Base-by-base conservation (phyloP, 1,139 yeast genomes). In the Diutina sp. region DNA sequence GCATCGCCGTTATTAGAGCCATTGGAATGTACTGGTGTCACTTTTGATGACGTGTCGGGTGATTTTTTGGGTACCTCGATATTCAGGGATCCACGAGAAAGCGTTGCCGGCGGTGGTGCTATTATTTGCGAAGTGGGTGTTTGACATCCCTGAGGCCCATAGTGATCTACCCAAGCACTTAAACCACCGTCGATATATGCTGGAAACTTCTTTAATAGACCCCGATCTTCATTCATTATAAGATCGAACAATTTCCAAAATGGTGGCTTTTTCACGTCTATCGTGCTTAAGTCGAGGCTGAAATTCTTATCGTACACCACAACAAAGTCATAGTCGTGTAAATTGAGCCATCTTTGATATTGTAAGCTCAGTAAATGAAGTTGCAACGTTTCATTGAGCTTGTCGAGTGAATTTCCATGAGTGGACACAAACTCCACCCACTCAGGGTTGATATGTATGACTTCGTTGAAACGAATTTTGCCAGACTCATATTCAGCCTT, bases 391-490 rank as follows among this genome's bases (percentile, higher is more conserved):
- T 76, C 79, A 62, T 85, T 87, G 35, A 90, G 67, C 57, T 84
- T 89, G 56, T 69, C 72, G 62, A 85, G 91, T 1, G 78, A 74
- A 60, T 78, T 56, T 5, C 35, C 51, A 11, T 11, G 38, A 4
- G 11, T 30, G 4, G n/a, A 28, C 21, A 47, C 51, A 29, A 47
- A 47, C 6, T 54, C 48, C 3, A 72, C 63, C 6, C 82, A 73
- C 4, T 80, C 70, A 0, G 96, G 96, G 58, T 87, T 95, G 14
- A 90, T 78, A 65, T 90, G 86, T 18, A 87, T 77, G 8, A 85
- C 68, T 55, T 84, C 78, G 1, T 71, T 67, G 45, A 77, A 70
- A 25, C 77, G 74, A 41, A 90, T 80, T 65, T 86, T 96, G 47
- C 80, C 78, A 56, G 72, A 73, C 53, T 80, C 77, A 66, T 77